These are phyloP conservation scores for Sporisorium scitamineum DNA, from an alignment of 1,284 basidiomycete species.

Conservation along the genomic window DNA sequence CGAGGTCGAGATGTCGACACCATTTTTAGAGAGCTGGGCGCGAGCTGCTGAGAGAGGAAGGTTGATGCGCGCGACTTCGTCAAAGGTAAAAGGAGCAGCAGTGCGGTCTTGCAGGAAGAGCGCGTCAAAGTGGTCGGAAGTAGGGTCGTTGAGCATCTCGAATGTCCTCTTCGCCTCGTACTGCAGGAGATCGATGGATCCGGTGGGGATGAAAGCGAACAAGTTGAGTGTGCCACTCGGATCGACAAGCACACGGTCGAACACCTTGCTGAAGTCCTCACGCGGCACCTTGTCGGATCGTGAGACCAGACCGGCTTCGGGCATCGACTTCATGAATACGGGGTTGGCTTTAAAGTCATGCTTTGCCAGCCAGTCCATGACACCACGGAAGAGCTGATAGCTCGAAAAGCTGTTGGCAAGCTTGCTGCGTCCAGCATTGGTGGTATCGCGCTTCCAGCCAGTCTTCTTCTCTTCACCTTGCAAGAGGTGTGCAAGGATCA, in stretches of 20 bases:
- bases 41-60: slow-evolving; percentile 22
- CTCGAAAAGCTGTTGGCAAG: slow-evolving; percentile 82
- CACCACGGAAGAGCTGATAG: slow-evolving; percentile 86
- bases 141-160: slow-evolving; percentile 64
- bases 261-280: slow-evolving; percentile 66
- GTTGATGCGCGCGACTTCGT: slow-evolving; percentile 66
- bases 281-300: slow-evolving; percentile 65
- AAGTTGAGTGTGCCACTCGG: slow-evolving; percentile 83
- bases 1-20: slow-evolving; percentile 23
- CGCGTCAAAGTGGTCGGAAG: slow-evolving; percentile 78
- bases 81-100: slow-evolving; percentile 65
- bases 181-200: slow-evolving; percentile 78
- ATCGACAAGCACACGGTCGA: slow-evolving; percentile 78
- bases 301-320: slow-evolving; percentile 51
- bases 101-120: slow-evolving; percentile 75
- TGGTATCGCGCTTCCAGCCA: slow-evolving; percentile 34
- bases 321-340: slow-evolving; percentile 75
- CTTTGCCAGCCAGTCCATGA: slow-evolving; percentile 79
- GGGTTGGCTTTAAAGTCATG: slow-evolving; percentile 78
- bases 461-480: slow-evolving; percentile 67
- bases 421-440: slow-evolving; percentile 71
- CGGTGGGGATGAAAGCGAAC: slow-evolving; percentile 70
- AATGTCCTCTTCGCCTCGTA: slow-evolving; percentile 62
- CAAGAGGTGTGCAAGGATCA: slow-evolving; percentile 68
- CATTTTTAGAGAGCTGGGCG: slow-evolving; percentile 12